These are phyloP conservation scores for Borealophlyctis nickersoniae DNA, from an alignment of 192 early-diverging fungal species.

Conservation along the genomic window DNA sequence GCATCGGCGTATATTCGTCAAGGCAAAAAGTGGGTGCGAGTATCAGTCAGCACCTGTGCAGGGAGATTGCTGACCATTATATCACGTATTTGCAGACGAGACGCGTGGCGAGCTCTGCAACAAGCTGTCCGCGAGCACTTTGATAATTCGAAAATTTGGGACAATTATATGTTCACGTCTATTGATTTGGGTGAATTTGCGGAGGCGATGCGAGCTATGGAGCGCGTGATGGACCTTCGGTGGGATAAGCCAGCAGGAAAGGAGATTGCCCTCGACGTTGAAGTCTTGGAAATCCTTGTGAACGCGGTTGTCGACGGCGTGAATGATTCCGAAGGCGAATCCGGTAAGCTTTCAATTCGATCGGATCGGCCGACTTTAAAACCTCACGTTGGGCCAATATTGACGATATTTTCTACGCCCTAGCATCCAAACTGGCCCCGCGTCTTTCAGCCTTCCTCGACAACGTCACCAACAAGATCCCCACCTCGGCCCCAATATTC, in stretches of 20 bases:
- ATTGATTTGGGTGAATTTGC: conserved; percentile 75
- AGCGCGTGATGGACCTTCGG: conserved; percentile 72
- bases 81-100: conserved; percentile 33
- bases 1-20: conserved; percentile 75
- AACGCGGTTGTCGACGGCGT: conserved; percentile 47
- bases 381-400: too few species aligned
- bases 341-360: not conserved
- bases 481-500: conserved; percentile 73
- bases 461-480: conserved; percentile 73
- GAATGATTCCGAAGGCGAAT: conserved; percentile 10
- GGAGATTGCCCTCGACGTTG: conserved; percentile 75
- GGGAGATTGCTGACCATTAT: too few species aligned
- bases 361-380: too few species aligned
- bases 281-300: conserved; percentile 73
- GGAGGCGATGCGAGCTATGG: conserved; percentile 83
- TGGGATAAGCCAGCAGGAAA: conserved; percentile 59
- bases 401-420: conserved; percentile 3
- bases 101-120: conserved; percentile 77
- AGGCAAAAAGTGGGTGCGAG: conserved; percentile 54
- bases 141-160: conserved; percentile 90
- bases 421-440: conserved; percentile 38
- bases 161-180: conserved; percentile 81
- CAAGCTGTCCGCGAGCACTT: conserved; percentile 76
- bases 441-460: conserved; percentile 63
- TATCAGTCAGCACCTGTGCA: too few species aligned